Evolutionary conservation across 768 basidiomycete genomes (phyloP).

Genomic region (Suillus discolor): DNA sequence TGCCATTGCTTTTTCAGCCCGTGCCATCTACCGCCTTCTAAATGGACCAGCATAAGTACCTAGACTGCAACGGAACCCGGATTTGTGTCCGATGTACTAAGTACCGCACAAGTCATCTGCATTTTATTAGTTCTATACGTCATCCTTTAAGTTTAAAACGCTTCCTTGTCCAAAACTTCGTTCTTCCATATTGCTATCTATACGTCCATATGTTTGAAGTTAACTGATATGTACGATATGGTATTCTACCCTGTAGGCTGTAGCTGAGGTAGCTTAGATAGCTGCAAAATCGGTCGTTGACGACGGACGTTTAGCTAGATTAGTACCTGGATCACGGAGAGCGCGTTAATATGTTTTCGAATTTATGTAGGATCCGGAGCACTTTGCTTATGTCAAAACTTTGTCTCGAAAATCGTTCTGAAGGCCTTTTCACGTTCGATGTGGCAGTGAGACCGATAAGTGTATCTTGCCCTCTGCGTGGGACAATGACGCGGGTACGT

Average conservation of each 20-base stretch:
- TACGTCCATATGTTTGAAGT: slow-evolving; percentile 2
- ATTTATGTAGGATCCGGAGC: neutral
- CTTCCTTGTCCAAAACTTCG: neutral
- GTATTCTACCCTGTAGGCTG: neutral
- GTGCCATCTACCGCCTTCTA: slow-evolving; percentile 17
- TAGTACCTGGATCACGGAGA: neutral
- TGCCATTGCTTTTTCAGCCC: neutral
- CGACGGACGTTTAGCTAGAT: neutral
- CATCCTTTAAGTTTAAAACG: neutral
- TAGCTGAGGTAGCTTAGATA: neutral
- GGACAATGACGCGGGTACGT: too few species aligned
- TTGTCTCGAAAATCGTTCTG: neutral
- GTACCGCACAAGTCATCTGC: neutral
- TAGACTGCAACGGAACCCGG: neutral
- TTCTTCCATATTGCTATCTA: slow-evolving; percentile 3
- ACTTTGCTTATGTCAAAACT: neutral
- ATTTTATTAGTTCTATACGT: neutral
- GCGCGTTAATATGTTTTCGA: slow-evolving; percentile 10
- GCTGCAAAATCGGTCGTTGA: neutral
- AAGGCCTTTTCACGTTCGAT: neutral
- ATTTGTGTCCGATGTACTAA: too few species aligned
- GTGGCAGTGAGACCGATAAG: too few species aligned
- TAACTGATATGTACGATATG: slow-evolving; percentile 1
- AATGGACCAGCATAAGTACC: slow-evolving; percentile 1
- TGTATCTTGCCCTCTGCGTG: too few species aligned